Percentiles rank a stretch among this genome's conserved stretches.
Evolutionary conservation across 108 stramenopile genomes (phyloP).

Genomic region (Schizochytrium sp.): DNA sequence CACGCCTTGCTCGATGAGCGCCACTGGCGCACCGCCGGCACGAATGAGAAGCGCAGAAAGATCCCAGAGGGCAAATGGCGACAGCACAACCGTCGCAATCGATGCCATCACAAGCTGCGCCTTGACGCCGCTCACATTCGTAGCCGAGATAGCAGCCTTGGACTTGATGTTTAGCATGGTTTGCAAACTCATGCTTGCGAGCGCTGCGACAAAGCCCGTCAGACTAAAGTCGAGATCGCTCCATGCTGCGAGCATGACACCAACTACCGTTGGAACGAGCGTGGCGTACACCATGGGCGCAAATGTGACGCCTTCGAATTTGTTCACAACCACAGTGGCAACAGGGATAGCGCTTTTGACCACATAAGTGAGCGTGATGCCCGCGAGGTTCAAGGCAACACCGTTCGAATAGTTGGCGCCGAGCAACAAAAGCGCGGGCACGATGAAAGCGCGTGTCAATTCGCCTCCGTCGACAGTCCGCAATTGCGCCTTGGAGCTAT

Average conservation of each 20-base stretch:
- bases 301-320: background rate
- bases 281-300: background rate
- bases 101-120: background rate
- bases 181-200: background rate
- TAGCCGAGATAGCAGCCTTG: background rate
- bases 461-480: background rate
- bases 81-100: background rate
- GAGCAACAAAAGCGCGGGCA: background rate
- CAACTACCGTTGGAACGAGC: background rate
- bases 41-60: background rate
- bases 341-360: slow-evolving; percentile 9
- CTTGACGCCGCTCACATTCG: background rate
- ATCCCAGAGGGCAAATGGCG: background rate
- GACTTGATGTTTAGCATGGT: background rate
- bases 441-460: background rate
- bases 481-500: background rate
- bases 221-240: slow-evolving; percentile 1
- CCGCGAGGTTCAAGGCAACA: background rate
- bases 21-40: background rate
- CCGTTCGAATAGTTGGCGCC: background rate
- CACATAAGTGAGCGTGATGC: background rate
- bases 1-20: too few relatives aligned
- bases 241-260: background rate
- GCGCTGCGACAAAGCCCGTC: background rate
- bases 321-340: background rate